Conservation (phyloP, 179 eudicot genomes). For the Sideroxylon spinosum region DNA sequence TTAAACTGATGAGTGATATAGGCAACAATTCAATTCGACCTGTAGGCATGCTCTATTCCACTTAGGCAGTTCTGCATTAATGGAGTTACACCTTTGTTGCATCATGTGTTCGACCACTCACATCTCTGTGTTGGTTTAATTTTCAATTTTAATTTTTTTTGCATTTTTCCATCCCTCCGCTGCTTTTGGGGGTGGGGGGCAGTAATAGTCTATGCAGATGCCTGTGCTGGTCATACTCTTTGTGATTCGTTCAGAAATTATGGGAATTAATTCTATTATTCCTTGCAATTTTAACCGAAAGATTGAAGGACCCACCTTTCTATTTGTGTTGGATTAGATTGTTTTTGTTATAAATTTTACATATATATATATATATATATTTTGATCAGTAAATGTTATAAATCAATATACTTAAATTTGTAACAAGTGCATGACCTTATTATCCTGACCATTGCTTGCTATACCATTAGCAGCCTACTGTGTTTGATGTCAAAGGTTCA, state of each 20-base stretch:
- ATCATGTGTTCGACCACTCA: too few species aligned
- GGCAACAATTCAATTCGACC: not conserved
- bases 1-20: not conserved
- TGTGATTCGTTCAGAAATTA: not conserved
- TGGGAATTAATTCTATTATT: not conserved
- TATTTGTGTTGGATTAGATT: not conserved
- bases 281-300: not conserved
- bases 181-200: not conserved
- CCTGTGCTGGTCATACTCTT: not conserved
- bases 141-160: not conserved
- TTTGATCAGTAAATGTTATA: not conserved
- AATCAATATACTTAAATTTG: not conserved
- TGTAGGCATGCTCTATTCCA: not conserved
- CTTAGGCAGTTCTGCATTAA: not conserved
- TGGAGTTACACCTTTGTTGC: not conserved
- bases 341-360: not conserved
- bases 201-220: not conserved
- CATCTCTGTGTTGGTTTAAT: not conserved
- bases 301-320: not conserved
- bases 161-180: too few species aligned
- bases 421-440: not conserved
- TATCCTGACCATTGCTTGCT: conserved; percentile 1
- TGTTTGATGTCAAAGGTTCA: conserved; percentile 7
- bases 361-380: not conserved
- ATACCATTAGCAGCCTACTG: not conserved